Percentiles rank a stretch among this genome's conserved stretches.
These are phyloP conservation scores for Dioscorea dumetorum DNA, from an alignment of 106 monocot species.

Conservation along the genomic window DNA sequence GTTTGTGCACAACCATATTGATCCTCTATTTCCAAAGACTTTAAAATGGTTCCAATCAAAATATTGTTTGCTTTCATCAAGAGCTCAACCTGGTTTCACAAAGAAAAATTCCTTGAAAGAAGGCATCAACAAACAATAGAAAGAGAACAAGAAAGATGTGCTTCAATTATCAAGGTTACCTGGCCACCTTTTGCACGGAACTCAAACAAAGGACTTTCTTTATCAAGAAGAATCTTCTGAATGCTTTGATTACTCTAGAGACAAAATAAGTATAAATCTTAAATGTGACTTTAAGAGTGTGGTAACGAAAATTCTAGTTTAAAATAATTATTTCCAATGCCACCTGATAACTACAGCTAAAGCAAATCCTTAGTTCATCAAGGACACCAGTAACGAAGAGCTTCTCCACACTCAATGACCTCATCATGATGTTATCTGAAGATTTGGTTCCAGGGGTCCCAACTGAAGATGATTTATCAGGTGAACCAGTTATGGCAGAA, in stretches of 20 bases:
- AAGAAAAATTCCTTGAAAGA: conserved; percentile 1
- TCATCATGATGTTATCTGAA: conserved; percentile 5
- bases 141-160: conserved; percentile 1
- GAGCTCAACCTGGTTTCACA: conserved; percentile 72
- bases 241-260: conserved; percentile 52
- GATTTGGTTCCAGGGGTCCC: conserved; percentile 15
- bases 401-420: conserved; percentile 52
- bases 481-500: conserved; percentile 45
- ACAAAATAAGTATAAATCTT: background rate
- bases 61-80: conserved; percentile 68
- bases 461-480: conserved; percentile 38
- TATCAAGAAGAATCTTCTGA: conserved; percentile 52
- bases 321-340: background rate
- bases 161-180: conserved; percentile 27
- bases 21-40: conserved; percentile 87
- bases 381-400: conserved; percentile 88
- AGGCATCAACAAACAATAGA: background rate
- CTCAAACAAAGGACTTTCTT: conserved; percentile 75
- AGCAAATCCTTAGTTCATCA: conserved; percentile 76
- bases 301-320: background rate
- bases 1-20: conserved; percentile 29
- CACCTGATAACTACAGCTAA: conserved; percentile 75
- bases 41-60: conserved; percentile 78
- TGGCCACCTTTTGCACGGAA: conserved; percentile 92
- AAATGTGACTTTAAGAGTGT: background rate